phyloP scores from a whole-genome alignment of 2,329 filamentous ascomycete genomes.

The Leptodontidium sp. region DNA sequence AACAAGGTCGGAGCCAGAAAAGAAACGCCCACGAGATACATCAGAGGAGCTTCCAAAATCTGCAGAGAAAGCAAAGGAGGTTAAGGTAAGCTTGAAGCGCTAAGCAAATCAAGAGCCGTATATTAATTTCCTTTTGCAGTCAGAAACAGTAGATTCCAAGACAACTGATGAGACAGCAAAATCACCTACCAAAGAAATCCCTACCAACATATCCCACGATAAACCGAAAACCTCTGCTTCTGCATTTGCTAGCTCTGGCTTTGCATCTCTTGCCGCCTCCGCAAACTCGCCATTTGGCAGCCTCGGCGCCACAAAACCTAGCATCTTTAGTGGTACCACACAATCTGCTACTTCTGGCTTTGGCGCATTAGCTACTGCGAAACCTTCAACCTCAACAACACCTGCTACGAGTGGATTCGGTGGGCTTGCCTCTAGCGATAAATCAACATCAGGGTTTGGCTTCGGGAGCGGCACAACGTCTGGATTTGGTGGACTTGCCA shows the following conservation, averaged over 20 bases:
- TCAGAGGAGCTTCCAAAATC: constrained; percentile 44
- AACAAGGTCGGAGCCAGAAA: constrained; percentile 65
- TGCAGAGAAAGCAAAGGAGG: constrained; percentile 38
- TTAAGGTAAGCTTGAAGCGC: constrained; percentile 34
- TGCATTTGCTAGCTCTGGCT: constrained; percentile 73
- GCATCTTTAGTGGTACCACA: constrained; percentile 56
- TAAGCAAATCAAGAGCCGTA: not conserved
- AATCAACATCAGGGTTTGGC: constrained; percentile 45
- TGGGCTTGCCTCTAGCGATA: constrained; percentile 46
- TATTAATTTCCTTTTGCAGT: constrained; percentile 31
- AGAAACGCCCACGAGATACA: constrained; percentile 67
- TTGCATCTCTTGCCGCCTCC: constrained; percentile 70
- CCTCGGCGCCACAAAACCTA: constrained; percentile 58
- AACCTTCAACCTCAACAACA: constrained; percentile 42
- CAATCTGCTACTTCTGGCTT: constrained; percentile 54
- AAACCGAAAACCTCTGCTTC: constrained; percentile 60
- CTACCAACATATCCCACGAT: constrained; percentile 32
- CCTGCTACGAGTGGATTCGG: constrained; percentile 53
- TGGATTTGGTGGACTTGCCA: constrained; percentile 48
- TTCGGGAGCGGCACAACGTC: constrained; percentile 46
- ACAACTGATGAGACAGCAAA: constrained; percentile 16
- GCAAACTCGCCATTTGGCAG: constrained; percentile 70
- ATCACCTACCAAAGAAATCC: constrained; percentile 21
- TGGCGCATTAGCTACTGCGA: constrained; percentile 50
- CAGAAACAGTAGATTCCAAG: constrained; percentile 13